A percentile compares a stretch with the other conserved stretches of the same genome.
Conservation (phyloP, 768 basidiomycete genomes). For the Tylopilus rubrobrunneus region DNA sequence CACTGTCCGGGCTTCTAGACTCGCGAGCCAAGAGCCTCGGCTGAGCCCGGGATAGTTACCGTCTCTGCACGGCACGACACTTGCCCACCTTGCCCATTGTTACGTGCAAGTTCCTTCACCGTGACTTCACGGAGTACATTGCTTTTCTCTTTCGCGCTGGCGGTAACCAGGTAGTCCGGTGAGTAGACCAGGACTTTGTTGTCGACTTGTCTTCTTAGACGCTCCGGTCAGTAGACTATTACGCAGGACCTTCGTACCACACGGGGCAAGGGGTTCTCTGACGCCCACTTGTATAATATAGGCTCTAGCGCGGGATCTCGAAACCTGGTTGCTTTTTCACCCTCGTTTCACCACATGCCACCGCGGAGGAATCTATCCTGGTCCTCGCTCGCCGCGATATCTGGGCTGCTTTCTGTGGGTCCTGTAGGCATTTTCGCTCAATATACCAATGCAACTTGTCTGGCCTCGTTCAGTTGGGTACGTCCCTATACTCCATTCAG, state of each 20-base stretch:
- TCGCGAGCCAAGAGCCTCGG: not conserved
- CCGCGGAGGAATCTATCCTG: not conserved
- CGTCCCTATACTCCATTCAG: not conserved
- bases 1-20: not conserved
- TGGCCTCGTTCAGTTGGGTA: constrained; percentile 26
- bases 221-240: not conserved
- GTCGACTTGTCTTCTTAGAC: too few relatives aligned
- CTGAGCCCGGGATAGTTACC: not conserved
- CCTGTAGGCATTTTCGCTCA: constrained; percentile 22
- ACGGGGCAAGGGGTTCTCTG: not conserved
- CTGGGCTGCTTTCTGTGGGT: constrained; percentile 13
- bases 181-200: not conserved
- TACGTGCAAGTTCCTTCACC: not conserved
- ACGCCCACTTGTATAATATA: not conserved
- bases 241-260: not conserved
- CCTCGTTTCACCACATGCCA: constrained; percentile 8
- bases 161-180: not conserved
- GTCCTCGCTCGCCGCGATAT: constrained; percentile 14
- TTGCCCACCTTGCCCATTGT: not conserved
- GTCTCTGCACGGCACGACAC: not conserved
- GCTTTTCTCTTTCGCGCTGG: not conserved
- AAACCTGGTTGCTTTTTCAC: not conserved
- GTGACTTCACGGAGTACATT: not conserved
- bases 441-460: constrained; percentile 19
- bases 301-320: not conserved